These are phyloP conservation scores for Trichoderma cornu-damae DNA, from an alignment of 2,329 filamentous ascomycete species.

Conservation along the genomic window DNA sequence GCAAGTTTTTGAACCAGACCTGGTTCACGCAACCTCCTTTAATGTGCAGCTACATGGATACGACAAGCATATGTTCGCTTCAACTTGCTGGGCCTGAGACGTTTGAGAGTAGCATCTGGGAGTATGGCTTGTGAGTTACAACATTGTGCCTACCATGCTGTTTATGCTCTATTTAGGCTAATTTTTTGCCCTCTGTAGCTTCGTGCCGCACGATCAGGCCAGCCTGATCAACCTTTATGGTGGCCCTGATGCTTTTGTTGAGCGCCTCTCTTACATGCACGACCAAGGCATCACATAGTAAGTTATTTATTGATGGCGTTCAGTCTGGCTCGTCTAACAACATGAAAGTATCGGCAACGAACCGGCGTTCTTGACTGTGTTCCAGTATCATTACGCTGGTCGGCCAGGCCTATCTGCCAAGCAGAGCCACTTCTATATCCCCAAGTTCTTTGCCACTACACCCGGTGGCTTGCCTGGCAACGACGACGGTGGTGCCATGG, in stretches of 20 bases:
- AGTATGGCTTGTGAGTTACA: conserved; percentile 59
- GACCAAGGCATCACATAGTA: conserved; percentile 46
- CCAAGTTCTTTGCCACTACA: conserved; percentile 55
- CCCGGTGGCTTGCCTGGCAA: conserved; percentile 61
- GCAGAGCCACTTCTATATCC: conserved; percentile 61
- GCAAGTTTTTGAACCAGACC: conserved; percentile 60
- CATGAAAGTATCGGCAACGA: conserved; percentile 61
- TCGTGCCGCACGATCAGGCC: conserved; percentile 50
- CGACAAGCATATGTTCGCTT: conserved; percentile 53
- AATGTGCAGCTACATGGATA: conserved; percentile 52
- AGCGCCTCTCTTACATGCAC: conserved; percentile 60
- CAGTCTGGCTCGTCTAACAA: background rate
- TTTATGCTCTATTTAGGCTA: background rate
- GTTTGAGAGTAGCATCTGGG: conserved; percentile 67
- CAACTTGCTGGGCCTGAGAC: conserved; percentile 62
- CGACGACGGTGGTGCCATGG: conserved; percentile 67
- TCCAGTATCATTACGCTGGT: conserved; percentile 65
- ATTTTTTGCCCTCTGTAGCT: conserved; percentile 31
- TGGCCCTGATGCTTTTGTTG: conserved; percentile 51
- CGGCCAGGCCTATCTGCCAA: conserved; percentile 51
- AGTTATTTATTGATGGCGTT: background rate
- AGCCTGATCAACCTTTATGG: conserved; percentile 55
- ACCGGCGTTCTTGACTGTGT: conserved; percentile 57
- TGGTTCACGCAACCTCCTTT: conserved; percentile 66
- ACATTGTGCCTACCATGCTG: background rate